Percentiles rank a stretch among this genome's conserved stretches.
These are phyloP conservation scores for Triticum aestivum DNA, from an alignment of 176 grass and related monocot genomes.

Conservation along the genomic window DNA sequence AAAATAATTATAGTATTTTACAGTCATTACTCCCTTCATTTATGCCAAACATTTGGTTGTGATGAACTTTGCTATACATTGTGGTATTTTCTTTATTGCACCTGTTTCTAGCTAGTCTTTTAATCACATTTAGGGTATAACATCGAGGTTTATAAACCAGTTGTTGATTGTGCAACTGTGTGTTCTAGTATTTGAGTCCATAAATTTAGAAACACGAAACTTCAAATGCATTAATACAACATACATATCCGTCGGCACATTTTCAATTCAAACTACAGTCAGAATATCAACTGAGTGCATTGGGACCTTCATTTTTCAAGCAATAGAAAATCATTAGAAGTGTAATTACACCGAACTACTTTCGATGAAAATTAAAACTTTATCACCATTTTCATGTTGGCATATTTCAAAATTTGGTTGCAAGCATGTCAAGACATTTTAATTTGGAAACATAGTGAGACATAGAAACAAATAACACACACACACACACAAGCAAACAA, in stretches of 20 bases:
- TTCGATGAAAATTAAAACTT: neutral
- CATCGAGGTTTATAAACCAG: neutral
- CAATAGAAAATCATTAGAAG: neutral
- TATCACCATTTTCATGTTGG: neutral
- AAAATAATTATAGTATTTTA: neutral
- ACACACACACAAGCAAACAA: no score
- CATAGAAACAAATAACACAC: no score
- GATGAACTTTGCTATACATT: neutral
- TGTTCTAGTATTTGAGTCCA: no score
- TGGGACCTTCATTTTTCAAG: neutral
- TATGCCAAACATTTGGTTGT: neutral
- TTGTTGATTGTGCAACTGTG: neutral
- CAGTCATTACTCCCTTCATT: slow-evolving; percentile 14
- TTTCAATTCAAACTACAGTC: no score
- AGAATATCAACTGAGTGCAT: neutral
- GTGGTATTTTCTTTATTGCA: neutral
- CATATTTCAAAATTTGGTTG: neutral
- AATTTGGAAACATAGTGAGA: no score
- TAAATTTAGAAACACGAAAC: no score
- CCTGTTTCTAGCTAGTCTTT: neutral
- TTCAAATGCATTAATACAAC: no score
- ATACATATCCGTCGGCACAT: no score
- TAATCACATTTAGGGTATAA: neutral
- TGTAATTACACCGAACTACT: neutral
- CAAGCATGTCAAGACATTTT: no score